Evolutionary conservation across 202 grass and related monocot genomes (phyloP), one percentile per base, ranked within the genome.

Genomic region (Bolboschoenoplectus hybrid): DNA sequence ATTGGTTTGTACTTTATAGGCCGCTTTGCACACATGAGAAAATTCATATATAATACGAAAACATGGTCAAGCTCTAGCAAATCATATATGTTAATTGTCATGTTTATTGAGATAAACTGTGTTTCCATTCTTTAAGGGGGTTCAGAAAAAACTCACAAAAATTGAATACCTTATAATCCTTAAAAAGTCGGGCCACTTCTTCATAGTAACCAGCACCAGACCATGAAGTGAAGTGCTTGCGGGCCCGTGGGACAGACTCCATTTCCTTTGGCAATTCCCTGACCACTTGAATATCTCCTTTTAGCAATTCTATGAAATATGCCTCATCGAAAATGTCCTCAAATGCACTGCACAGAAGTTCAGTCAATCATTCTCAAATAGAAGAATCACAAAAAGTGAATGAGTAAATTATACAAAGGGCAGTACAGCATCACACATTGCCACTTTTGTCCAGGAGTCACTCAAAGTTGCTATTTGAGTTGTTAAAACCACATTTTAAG

Each of bases 221-320:
- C 96, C 96, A 98, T 51, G 91, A 98, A 84, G 93, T 98, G 76
- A 98, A 95, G 81, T 98, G 96, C 61, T 98, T 96, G 9, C 93
- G 91, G 81, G 89, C 87, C 82, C 93, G 93, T 57, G 91, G 90
- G 80, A 83, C 87, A 82, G 93, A 92, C 68, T 94, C 90, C 84
- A 98, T 73, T 76, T 88, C 89, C 83, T 81, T 88, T 13, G 96
- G 93, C 67, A 98, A 88, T 84, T 95, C 93, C 72, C 7, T 88
- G 44, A 91, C 82, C 56, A 95, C 90, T 80, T 71, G 53, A 64
- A 95, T 85, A 94, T 98, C 96, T 80, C 89, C 89, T 91, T 98
- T 88, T 77, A 95, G 83, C 88, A 87, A 81, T 89, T 94, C 91
- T 64, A 98, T 91, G 80, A 95, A 95, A 89, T 85, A 86, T 72